Base-by-base conservation (phyloP, 108 stramenopile genomes). In the Hondaea fermentalgiana region DNA sequence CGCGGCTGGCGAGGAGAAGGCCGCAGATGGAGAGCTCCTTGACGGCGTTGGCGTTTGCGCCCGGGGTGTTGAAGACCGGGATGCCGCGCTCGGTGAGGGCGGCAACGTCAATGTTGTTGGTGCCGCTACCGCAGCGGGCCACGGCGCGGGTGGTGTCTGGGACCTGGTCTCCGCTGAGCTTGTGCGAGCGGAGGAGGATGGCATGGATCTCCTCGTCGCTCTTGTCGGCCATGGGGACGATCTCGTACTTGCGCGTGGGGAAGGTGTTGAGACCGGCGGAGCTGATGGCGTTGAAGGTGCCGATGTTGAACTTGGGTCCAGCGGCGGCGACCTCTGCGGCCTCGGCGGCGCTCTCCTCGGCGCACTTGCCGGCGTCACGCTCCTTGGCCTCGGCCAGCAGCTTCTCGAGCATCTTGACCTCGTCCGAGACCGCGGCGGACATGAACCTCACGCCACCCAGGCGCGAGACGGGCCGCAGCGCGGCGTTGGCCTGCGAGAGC, bases 61-160 rank as follows among this genome's bases (percentile, higher is more conserved):
- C 98, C 10, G 98, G 98, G 0, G 98, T 98, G 90, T 98, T 98
- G 90, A 98, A 97, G 49, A 98, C 98, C 29, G 97, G 97, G 88
- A 98, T 97, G 47, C 98, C 98, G 51, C 83, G 89, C 89, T 97
- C 96, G 19, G 96, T 96, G 95, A 96, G 96, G 42, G 97, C 94
- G 72, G 95, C 88, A 12, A 97, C 96, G 72, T 97, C 96, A 29
- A 97, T 95, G 89, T 97, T 98, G 93, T 97, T 97, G 87, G 97
- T 96, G 42, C 98, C 98, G 42, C 96, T 96, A 47, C 98, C 98
- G 88, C 96, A 97, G 88, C 98, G 95, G 60, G 96, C 98, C 91
- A 98, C 97, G 72, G 96, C 96, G 87, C 97, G 93, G 35, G 93
- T 93, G 16, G 96, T 95, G 5, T 94, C 89, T 21, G 95, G 93